These are phyloP conservation scores for Pyrus communis DNA, from an alignment of 306 rosid species.

Conservation along the genomic window DNA sequence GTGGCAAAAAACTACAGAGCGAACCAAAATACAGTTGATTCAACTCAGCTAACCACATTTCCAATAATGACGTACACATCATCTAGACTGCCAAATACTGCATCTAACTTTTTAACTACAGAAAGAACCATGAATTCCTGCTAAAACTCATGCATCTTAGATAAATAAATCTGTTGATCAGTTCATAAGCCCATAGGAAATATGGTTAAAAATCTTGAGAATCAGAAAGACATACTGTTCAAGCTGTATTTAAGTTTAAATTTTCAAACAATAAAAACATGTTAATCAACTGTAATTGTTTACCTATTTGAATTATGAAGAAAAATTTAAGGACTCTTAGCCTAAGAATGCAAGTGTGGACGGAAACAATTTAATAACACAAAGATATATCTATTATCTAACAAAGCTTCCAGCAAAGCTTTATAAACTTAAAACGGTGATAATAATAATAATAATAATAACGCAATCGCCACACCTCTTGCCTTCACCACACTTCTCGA, in stretches of 20 bases:
- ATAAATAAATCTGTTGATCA: not conserved
- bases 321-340: not conserved
- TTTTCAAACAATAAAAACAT: not conserved
- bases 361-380: not conserved
- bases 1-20: not conserved
- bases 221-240: not conserved
- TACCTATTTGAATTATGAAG: not conserved
- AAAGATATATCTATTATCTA: not conserved
- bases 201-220: not conserved
- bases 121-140: not conserved
- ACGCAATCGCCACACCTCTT: slow-evolving; percentile 35
- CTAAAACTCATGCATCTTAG: not conserved
- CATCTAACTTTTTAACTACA: not conserved
- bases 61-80: not conserved
- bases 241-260: not conserved
- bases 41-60: not conserved
- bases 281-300: not conserved
- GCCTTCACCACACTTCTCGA: slow-evolving; percentile 77
- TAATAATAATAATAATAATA: not conserved
- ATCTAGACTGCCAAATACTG: not conserved
- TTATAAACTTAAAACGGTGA: not conserved
- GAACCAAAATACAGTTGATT: not conserved
- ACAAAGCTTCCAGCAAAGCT: not conserved
- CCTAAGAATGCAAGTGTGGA: not conserved
- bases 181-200: not conserved